phyloP scores from a whole-genome alignment of 768 basidiomycete genomes.

The Pulveroboletus ravenelii region DNA sequence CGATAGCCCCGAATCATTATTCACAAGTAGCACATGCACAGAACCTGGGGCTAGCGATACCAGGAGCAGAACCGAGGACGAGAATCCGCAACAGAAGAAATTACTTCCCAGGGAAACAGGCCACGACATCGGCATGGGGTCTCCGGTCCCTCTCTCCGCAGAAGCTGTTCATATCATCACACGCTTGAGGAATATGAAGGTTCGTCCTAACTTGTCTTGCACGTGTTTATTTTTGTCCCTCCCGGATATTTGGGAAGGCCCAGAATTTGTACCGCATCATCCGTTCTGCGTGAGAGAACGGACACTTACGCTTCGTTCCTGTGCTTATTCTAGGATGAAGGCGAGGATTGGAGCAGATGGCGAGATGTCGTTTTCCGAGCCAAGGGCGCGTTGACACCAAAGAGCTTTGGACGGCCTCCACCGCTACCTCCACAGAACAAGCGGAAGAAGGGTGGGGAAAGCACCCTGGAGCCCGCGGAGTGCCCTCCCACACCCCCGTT shows the following conservation, averaged over 20 bases:
- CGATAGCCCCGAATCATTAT: slow-evolving; percentile 47
- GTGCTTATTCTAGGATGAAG: slow-evolving; percentile 55
- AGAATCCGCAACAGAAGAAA: slow-evolving; percentile 34
- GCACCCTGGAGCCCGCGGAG: slow-evolving; percentile 1
- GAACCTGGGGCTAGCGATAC: slow-evolving; percentile 1
- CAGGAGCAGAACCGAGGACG: background rate
- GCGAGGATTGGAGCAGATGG: slow-evolving; percentile 88
- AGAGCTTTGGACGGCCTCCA: slow-evolving; percentile 17
- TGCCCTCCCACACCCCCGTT: background rate
- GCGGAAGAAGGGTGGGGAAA: slow-evolving; percentile 51
- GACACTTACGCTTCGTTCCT: slow-evolving; percentile 3
- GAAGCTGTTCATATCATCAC: slow-evolving; percentile 80
- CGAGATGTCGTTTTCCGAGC: slow-evolving; percentile 79
- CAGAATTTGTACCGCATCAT: background rate
- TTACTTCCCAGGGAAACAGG: slow-evolving; percentile 81
- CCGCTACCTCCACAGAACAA: slow-evolving; percentile 58
- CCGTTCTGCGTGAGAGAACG: background rate
- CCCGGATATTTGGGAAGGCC: background rate
- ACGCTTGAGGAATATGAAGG: slow-evolving; percentile 78
- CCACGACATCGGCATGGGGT: slow-evolving; percentile 83
- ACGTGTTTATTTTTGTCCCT: background rate
- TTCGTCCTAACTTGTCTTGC: slow-evolving; percentile 29
- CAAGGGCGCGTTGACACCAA: slow-evolving; percentile 51
- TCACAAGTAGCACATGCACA: background rate
- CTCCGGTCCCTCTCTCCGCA: slow-evolving; percentile 71